These are phyloP conservation scores for Diaporthe humulicola DNA, from an alignment of 2,329 filamentous ascomycete genomes.

Conservation along the genomic window DNA sequence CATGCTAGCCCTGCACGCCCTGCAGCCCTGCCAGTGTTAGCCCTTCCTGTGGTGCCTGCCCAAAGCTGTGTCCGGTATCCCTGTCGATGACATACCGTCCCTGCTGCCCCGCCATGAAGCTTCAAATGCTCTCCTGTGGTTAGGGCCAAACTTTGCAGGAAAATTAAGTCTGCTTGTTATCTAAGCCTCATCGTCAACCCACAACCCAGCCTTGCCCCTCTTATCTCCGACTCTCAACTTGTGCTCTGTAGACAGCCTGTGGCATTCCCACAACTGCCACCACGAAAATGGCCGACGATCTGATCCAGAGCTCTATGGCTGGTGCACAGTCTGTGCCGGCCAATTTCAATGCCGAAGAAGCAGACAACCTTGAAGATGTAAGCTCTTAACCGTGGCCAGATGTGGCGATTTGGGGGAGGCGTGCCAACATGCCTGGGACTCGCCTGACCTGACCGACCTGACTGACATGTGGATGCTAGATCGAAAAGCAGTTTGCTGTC, in stretches of 20 bases:
- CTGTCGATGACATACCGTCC: conserved; percentile 18
- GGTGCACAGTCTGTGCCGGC: conserved; percentile 57
- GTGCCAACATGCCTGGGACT: conserved; percentile 4
- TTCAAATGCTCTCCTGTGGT: neutral
- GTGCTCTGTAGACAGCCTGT: neutral
- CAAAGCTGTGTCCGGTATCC: neutral
- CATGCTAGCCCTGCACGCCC: neutral
- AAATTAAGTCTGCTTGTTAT: neutral
- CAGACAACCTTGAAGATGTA: conserved; percentile 68
- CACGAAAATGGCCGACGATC: conserved; percentile 34
- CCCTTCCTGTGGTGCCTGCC: neutral
- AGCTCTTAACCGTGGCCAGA: conserved; percentile 48
- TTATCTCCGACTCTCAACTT: neutral
- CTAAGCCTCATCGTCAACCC: neutral
- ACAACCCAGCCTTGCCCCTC: neutral
- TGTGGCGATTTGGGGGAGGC: neutral
- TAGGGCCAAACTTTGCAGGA: neutral
- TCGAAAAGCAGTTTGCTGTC: conserved; percentile 99
- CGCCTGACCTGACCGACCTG: too few relatives aligned
- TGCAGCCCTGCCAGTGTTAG: neutral
- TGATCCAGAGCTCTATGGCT: conserved; percentile 42
- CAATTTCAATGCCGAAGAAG: conserved; percentile 71
- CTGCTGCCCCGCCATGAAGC: conserved; percentile 9
- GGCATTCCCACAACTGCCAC: neutral
- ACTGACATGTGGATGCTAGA: conserved; percentile 63